A percentile compares a stretch with the other conserved stretches of the same genome.
Conservation (phyloP, 345 rosid genomes). For the Aquilaria malaccensis region DNA sequence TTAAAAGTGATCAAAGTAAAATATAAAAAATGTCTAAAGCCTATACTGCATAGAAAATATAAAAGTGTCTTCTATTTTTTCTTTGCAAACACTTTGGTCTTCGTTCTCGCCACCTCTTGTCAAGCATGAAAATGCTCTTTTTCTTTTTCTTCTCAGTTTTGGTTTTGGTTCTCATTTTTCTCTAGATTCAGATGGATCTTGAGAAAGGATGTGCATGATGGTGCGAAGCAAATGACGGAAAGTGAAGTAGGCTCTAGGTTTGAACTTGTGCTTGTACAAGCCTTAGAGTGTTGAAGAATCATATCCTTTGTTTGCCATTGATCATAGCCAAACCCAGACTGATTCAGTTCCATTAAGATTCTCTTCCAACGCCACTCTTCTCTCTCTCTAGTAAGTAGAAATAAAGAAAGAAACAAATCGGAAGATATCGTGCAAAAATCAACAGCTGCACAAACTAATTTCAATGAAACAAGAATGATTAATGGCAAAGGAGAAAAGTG, state of each 20-base stretch:
- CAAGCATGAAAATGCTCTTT: too few relatives aligned
- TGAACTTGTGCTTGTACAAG: constrained; percentile 60
- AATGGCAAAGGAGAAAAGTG: too few relatives aligned
- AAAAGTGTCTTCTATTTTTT: too few relatives aligned
- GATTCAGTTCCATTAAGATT: constrained; percentile 20
- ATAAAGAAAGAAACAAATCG: too few relatives aligned
- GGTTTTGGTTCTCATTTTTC: background rate
- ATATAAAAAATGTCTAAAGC: too few relatives aligned
- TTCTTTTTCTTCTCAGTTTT: too few relatives aligned
- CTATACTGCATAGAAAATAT: too few relatives aligned
- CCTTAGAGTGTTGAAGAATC: constrained; percentile 46
- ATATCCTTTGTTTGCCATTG: constrained; percentile 15
- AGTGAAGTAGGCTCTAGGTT: constrained; percentile 64
- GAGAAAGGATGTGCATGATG: background rate
- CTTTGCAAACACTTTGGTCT: too few relatives aligned
- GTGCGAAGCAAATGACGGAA: constrained; percentile 87
- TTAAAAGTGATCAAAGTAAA: too few relatives aligned
- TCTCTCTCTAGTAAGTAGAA: constrained; percentile 22
- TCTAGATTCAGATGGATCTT: background rate
- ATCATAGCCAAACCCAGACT: background rate
- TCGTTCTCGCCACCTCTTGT: background rate
- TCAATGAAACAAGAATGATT: too few relatives aligned
- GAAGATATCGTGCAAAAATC: too few relatives aligned
- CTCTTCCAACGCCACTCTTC: constrained; percentile 32
- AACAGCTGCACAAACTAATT: too few relatives aligned